Conservation (phyloP, 2,329 filamentous ascomycete species). For the Claviceps digitariae region DNA sequence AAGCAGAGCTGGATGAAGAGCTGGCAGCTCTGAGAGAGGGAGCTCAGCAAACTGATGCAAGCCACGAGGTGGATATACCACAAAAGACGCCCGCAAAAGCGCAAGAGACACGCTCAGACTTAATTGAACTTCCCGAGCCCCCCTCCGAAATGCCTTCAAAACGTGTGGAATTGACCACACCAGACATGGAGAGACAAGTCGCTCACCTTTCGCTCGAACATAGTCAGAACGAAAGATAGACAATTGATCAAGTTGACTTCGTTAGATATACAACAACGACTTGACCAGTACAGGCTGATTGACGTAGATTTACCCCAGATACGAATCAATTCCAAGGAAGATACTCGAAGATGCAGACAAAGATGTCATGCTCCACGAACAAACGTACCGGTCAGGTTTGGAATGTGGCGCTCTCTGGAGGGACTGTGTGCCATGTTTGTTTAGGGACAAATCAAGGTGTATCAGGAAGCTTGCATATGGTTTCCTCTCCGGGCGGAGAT, state of each 20-base stretch:
- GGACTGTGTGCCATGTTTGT: not conserved
- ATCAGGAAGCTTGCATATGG: not conserved
- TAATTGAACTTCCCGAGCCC: slow-evolving; percentile 35
- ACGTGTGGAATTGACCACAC: slow-evolving; percentile 14
- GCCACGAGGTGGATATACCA: slow-evolving; percentile 30
- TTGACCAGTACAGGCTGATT: not conserved
- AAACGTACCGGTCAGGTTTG: not conserved
- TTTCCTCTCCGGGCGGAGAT: not conserved
- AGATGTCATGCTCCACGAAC: not conserved
- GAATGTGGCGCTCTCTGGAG: not conserved
- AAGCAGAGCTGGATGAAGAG: slow-evolving; percentile 77
- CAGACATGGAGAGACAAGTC: slow-evolving; percentile 26
- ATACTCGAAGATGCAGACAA: not conserved
- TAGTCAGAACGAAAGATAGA: not conserved
- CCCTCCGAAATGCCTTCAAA: slow-evolving; percentile 23
- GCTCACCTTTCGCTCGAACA: slow-evolving; percentile 14
- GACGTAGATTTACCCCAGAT: not conserved
- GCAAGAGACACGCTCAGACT: slow-evolving; percentile 36
- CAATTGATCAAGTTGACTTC: not conserved
- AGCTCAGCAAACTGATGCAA: slow-evolving; percentile 35
- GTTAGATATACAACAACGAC: not conserved
- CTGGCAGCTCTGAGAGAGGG: slow-evolving; percentile 59
- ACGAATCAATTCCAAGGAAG: not conserved
- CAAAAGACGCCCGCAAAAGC: slow-evolving; percentile 30
- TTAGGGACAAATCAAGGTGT: not conserved